Percentiles rank a stretch among this genome's conserved stretches.
These are phyloP conservation scores for Candida pseudoglaebosa DNA, from an alignment of 805 yeast genomes.

Conservation along the genomic window DNA sequence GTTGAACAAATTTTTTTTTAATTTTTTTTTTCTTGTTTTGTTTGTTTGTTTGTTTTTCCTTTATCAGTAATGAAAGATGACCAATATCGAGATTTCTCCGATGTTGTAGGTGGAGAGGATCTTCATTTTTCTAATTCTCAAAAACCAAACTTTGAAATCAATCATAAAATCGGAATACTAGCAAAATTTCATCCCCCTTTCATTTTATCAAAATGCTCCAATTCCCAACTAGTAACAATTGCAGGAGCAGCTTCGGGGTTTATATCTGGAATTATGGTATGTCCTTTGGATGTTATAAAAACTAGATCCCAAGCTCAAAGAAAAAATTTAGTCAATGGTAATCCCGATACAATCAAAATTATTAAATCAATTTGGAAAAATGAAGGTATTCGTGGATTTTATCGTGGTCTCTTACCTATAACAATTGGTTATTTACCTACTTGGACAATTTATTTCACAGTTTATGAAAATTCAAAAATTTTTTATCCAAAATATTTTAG, in stretches of 20 bases:
- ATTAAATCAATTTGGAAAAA: conserved; percentile 62
- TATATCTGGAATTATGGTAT: conserved; percentile 80
- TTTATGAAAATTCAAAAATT: conserved; percentile 75
- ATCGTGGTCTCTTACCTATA: conserved; percentile 90
- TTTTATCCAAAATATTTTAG: conserved; percentile 41
- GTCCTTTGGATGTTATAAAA: conserved; percentile 95
- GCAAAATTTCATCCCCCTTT: conserved; percentile 18
- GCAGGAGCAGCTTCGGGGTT: conserved; percentile 96
- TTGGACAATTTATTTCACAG: conserved; percentile 93
- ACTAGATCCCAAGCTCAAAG: conserved; percentile 95
- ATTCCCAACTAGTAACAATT: conserved; percentile 63
- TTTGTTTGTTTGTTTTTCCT: too few relatives aligned
- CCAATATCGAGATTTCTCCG: conserved; percentile 25
- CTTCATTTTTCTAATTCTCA: conserved; percentile 26
- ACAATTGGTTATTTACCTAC: conserved; percentile 93
- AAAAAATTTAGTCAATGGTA: conserved; percentile 21
- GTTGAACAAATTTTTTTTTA: too few relatives aligned
- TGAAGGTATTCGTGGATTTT: conserved; percentile 81
- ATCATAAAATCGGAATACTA: conserved; percentile 16
- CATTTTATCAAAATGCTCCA: conserved; percentile 25
- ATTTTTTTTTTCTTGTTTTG: too few relatives aligned
- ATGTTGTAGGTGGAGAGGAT: conserved; percentile 36
- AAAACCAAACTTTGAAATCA: conserved; percentile 18
- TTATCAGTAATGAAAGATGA: conserved; percentile 1
- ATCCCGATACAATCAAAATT: conserved; percentile 44